Percentiles rank a stretch among this genome's conserved stretches.
These are phyloP conservation scores for Amanita brunnescens DNA, from an alignment of 768 basidiomycete genomes.

Conservation along the genomic window DNA sequence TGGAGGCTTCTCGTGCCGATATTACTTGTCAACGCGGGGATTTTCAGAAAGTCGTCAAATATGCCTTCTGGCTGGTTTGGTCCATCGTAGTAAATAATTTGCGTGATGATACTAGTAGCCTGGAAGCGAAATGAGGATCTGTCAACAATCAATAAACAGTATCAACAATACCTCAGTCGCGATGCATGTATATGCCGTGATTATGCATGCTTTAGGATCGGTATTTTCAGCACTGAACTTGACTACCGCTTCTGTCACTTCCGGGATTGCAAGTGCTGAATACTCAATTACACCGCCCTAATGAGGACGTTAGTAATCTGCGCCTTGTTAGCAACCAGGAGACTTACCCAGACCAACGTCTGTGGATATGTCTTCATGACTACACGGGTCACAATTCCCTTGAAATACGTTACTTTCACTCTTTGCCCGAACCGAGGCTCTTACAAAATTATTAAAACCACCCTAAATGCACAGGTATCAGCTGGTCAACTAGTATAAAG, in stretches of 20 bases:
- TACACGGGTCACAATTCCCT: conserved; percentile 55
- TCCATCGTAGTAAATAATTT: conserved; percentile 43
- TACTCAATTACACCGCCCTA: conserved; percentile 44
- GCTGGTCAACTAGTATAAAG: not conserved
- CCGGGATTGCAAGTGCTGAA: conserved; percentile 15
- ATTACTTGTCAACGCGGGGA: conserved; percentile 24
- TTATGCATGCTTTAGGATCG: conserved; percentile 38
- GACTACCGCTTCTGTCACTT: conserved; percentile 26
- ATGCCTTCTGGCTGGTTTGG: conserved; percentile 35
- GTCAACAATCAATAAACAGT: not conserved
- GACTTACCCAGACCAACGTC: conserved; percentile 46
- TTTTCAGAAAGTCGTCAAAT: conserved; percentile 39
- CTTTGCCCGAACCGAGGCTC: not conserved
- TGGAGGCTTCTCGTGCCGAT: conserved; percentile 25
- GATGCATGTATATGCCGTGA: not conserved
- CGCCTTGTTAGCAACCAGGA: no score
- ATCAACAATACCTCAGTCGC: not conserved
- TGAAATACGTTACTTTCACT: not conserved
- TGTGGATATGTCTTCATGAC: conserved; percentile 48
- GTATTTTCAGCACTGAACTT: conserved; percentile 32
- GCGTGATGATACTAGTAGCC: conserved; percentile 12
- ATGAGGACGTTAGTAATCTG: not conserved
- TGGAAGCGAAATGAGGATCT: conserved; percentile 1
- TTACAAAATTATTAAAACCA: conserved; percentile 52
- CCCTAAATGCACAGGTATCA: conserved; percentile 28